Evolutionary conservation across 1,284 basidiomycete genomes (phyloP), one percentile per base, ranked within the genome.

Genomic region (Ceratorhiza oryzae-sativae): DNA sequence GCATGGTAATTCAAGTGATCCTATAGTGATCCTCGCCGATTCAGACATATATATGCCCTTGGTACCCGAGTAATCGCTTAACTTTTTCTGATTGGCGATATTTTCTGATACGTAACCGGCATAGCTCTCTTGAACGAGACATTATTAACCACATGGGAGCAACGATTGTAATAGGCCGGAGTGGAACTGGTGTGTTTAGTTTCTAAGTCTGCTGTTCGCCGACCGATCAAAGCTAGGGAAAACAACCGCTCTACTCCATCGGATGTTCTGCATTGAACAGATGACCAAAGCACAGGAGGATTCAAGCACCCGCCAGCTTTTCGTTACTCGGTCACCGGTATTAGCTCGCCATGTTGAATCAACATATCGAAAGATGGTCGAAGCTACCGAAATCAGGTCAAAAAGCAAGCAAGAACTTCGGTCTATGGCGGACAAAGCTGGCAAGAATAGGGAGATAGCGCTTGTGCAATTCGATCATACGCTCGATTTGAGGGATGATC

Each of bases 301-400:
- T 15, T n/a, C n/a, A 8, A 15, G 20, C 34, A 39, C n/a, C 2
- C 15, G 36, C 2, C 58, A 60, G 18, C 20, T 60, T 8, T 60
- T 60, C 20, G 58, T 60, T 0, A 60, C 58, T 9, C 36, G 58
- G 10, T 60, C 58, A 9, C 58, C 2, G 3, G 58, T 60, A 3
- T 41, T 60, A 12, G 41, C 58, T 3, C 41, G 25, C 5, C 58
- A 60, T 15, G 58, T 60, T 13, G 58, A 60, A n/a, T 42, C 58
- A 42, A 42, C 39, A 1, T 46, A 8, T 20, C 4, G 58, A 20
- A 20, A 10, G 15, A 15, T 60, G 6, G 23, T 9, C 18, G 3
- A 25, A 8, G n/a, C 39, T 4, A 13, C 39, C 0, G 20, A 42
- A 3, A 25, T 60, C 1, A 36, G 34, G 23, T 60, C 36, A 1